Conservation (phyloP, 1,284 basidiomycete species). For the Ganoderma leucocontextum region DNA sequence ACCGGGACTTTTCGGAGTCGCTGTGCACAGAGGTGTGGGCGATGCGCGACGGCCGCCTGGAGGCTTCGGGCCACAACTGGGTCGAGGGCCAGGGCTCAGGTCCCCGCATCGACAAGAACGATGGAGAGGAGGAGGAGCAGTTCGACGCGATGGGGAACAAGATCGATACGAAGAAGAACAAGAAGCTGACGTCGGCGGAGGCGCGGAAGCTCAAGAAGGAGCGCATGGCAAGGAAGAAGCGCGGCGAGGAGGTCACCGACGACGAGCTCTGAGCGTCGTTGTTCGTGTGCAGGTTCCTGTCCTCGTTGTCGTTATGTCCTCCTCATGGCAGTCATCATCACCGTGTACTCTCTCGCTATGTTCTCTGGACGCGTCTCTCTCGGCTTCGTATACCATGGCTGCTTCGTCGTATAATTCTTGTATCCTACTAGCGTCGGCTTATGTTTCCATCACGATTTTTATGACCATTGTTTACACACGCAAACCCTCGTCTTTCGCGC, state of each 20-base stretch:
- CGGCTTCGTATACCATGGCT: constrained; percentile 34
- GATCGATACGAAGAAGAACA: constrained; percentile 84
- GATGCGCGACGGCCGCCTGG: constrained; percentile 91
- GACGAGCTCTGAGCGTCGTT: constrained; percentile 61
- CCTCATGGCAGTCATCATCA: background rate
- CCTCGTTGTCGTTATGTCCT: constrained; percentile 31
- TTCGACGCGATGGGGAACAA: constrained; percentile 99
- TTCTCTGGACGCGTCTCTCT: constrained; percentile 37
- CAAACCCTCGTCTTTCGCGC: background rate
- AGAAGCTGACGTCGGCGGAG: constrained; percentile 86
- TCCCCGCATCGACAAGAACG: constrained; percentile 90
- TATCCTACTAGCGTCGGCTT: constrained; percentile 38
- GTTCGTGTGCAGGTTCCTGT: constrained; percentile 26
- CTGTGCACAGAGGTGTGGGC: constrained; percentile 94
- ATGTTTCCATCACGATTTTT: constrained; percentile 36
- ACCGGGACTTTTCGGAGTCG: constrained; percentile 97
- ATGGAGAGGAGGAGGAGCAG: constrained; percentile 84
- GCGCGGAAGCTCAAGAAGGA: constrained; percentile 95
- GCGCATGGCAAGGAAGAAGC: constrained; percentile 89
- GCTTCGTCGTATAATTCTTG: constrained; percentile 36
- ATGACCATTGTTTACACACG: constrained; percentile 24
- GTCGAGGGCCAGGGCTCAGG: constrained; percentile 97
- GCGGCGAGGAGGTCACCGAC: constrained; percentile 74
- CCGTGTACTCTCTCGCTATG: constrained; percentile 35
- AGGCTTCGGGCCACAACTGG: constrained; percentile 98